Base-by-base conservation (phyloP, 768 basidiomycete genomes). In the Dioszegia hungarica region DNA sequence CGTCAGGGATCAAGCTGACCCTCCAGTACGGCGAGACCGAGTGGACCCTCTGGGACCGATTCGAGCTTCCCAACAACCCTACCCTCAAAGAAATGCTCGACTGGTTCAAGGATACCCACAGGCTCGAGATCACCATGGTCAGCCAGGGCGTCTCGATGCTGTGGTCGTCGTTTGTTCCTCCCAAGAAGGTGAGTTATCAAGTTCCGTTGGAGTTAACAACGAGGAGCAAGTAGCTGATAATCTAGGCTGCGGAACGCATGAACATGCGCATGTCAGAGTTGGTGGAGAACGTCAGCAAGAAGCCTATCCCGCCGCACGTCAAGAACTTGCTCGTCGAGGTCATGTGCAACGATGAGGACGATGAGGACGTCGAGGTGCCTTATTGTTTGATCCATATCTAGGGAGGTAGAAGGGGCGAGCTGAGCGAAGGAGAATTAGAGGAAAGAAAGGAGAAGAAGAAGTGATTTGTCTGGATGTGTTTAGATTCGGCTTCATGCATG, bases 41-140 rank as follows among this genome's bases (percentile, higher is more conserved):
- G 62, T 99, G 94, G 94, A 97, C 95, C 3, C 82, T 99, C 37
- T 98, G 94, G 94, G 92, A 98, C 78, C 86, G 94, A 51, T 90
- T 98, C 79, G 87, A 90, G 77, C 89, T 99, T 77, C 81, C 84
- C 70, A 85, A 86, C 66, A 86, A 98, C 74, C 89, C 92, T 3
- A 89, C 91, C 4, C 81, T 99, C 58, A 80, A 86, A 68, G 86
- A 95, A 17, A 84, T 99, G 72, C 76, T 94, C 29, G 75, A 83
- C 52, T 90, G 84, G 83, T 97, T 98, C 84, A 80, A 85, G 78
- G 80, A 80, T 46, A 82, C 87, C 57, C 89, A 98, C 76, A 85
- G 85, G 29, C 84, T 98, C 31, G 86, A 91, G 34, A 81, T 98
- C 49, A 85, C 84, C 49, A 99, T 99, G 95, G 89, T 97, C 60